Evolutionary conservation across 2,329 filamentous ascomycete species (phyloP).

Genomic region (Rhinocladiella similis): DNA sequence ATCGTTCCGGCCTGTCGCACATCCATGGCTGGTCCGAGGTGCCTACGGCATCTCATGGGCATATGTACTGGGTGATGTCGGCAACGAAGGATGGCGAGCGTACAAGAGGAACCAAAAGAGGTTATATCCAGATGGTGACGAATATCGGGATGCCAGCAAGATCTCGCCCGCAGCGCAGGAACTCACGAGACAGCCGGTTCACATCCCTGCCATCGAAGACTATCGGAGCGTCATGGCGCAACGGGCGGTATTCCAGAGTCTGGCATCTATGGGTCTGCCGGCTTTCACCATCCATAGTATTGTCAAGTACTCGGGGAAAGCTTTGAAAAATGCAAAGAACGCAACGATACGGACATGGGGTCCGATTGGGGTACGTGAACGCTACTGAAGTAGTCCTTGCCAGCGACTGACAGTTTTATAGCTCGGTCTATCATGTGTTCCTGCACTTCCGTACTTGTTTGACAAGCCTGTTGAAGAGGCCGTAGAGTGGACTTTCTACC

Average conservation of each 20-base stretch:
- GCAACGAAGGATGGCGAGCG: slow-evolving; percentile 91
- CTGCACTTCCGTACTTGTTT: slow-evolving; percentile 35
- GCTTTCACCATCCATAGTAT: slow-evolving; percentile 93
- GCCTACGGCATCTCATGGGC: slow-evolving; percentile 93
- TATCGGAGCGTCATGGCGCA: slow-evolving; percentile 90
- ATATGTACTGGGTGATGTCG: slow-evolving; percentile 87
- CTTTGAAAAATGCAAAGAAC: slow-evolving; percentile 82
- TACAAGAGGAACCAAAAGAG: slow-evolving; percentile 82
- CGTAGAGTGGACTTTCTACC: slow-evolving; percentile 88
- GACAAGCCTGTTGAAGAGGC: slow-evolving; percentile 87
- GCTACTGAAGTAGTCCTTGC: neutral
- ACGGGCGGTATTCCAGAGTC: slow-evolving; percentile 81
- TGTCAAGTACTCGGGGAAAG: slow-evolving; percentile 81
- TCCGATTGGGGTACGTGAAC: slow-evolving; percentile 76
- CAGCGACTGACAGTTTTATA: slow-evolving; percentile 34
- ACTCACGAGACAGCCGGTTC: slow-evolving; percentile 36
- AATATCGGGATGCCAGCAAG: slow-evolving; percentile 15
- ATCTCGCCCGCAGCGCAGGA: slow-evolving; percentile 55
- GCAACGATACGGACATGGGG: slow-evolving; percentile 75
- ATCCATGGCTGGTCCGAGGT: slow-evolving; percentile 74
- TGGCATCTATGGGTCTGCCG: slow-evolving; percentile 92
- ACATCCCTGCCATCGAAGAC: slow-evolving; percentile 76
- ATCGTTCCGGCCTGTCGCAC: slow-evolving; percentile 88
- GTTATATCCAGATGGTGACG: slow-evolving; percentile 65
- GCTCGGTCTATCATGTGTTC: slow-evolving; percentile 57